Percentiles rank a stretch among this genome's conserved stretches.
These are phyloP conservation scores for Periconia macrospinosa DNA, from an alignment of 2,329 filamentous ascomycete species.

Conservation along the genomic window DNA sequence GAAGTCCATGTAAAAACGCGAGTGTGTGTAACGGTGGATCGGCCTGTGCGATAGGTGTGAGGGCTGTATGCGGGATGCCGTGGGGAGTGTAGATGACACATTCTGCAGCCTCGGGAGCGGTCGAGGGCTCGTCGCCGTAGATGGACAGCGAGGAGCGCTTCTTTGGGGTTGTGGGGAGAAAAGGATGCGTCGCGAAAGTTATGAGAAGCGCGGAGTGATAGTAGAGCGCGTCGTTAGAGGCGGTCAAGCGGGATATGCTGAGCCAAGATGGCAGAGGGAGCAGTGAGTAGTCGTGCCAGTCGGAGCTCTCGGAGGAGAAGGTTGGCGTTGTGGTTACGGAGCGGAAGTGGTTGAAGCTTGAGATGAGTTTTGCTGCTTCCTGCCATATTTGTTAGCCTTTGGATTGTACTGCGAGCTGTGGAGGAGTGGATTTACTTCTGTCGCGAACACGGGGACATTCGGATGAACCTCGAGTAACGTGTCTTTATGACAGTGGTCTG, in stretches of 20 bases:
- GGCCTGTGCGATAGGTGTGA: conserved; percentile 49
- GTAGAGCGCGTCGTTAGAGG: conserved; percentile 58
- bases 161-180: conserved; percentile 29
- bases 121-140: conserved; percentile 25
- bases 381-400: conserved; percentile 14
- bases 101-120: conserved; percentile 46
- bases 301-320: conserved; percentile 44
- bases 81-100: conserved; percentile 67
- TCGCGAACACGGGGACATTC: conserved; percentile 62
- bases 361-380: conserved; percentile 60
- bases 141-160: conserved; percentile 37
- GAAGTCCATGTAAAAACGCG: conserved; percentile 65
- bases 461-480: conserved; percentile 60
- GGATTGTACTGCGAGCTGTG: neutral
- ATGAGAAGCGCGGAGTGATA: conserved; percentile 63
- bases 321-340: conserved; percentile 54
- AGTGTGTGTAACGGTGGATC: conserved; percentile 55
- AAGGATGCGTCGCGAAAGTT: conserved; percentile 50
- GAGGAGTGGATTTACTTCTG: conserved; percentile 37
- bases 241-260: conserved; percentile 61
- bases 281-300: conserved; percentile 52
- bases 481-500: conserved; percentile 66
- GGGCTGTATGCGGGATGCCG: conserved; percentile 55
- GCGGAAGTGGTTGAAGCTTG: conserved; percentile 62
- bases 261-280: conserved; percentile 61